Conservation (phyloP, 1,139 yeast species). For the Taphrina pruni region DNA sequence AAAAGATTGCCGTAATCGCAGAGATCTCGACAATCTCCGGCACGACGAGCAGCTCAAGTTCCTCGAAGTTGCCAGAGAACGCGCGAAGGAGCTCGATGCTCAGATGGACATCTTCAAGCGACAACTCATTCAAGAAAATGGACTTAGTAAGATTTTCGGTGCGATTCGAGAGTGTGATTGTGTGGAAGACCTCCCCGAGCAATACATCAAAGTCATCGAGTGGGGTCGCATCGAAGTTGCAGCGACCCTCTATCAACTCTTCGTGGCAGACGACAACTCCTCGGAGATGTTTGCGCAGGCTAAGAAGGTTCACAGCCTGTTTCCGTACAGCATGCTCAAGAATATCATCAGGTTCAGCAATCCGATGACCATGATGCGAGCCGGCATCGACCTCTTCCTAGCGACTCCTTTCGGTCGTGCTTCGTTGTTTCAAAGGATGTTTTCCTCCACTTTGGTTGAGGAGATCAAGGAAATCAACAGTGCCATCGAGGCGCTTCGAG, state of each 20-base stretch:
- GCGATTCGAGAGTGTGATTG: constrained; percentile 65
- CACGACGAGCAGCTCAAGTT: constrained; percentile 72
- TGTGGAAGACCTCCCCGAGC: constrained; percentile 69
- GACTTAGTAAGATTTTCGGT: constrained; percentile 61
- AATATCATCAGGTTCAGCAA: constrained; percentile 80
- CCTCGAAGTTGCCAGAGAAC: constrained; percentile 66
- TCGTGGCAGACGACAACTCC: constrained; percentile 79
- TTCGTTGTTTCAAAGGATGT: constrained; percentile 72
- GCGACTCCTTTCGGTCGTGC: constrained; percentile 76
- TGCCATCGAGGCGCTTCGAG: constrained; percentile 60
- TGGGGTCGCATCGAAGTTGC: constrained; percentile 85
- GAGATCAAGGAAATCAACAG: constrained; percentile 72
- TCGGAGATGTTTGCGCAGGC: constrained; percentile 73
- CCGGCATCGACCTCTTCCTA: constrained; percentile 75
- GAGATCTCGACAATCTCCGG: constrained; percentile 65
- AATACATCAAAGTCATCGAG: constrained; percentile 71
- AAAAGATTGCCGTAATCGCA: constrained; percentile 63
- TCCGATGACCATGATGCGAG: constrained; percentile 81
- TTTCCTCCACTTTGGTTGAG: constrained; percentile 75
- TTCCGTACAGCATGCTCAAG: constrained; percentile 78
- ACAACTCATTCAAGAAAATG: constrained; percentile 58
- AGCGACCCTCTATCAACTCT: constrained; percentile 77
- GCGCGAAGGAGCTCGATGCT: constrained; percentile 58
- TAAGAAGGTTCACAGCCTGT: constrained; percentile 68
- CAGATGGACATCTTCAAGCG: constrained; percentile 63